Evolutionary conservation across 257 asterid genomes (phyloP), one percentile per base, ranked within the genome.

Genomic region (Solanum paucissectum): DNA sequence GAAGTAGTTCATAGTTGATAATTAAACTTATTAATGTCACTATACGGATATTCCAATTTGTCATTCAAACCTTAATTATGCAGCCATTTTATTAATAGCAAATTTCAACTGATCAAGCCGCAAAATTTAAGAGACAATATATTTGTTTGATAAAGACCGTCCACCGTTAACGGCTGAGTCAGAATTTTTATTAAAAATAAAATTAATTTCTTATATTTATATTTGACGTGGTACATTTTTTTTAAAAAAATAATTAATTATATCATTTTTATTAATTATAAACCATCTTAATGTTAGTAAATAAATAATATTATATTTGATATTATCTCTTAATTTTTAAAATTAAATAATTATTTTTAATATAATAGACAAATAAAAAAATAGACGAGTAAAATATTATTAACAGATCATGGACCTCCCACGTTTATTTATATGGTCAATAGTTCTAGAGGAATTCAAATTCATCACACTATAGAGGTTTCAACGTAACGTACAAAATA

Each of bases 101-200:
- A 20, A 27, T 74, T 37, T 27, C 29, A 21, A 11, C 32, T 29
- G 29, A 29, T 33, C 2, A 14, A 36, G 52, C 11, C 1, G 10
- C 10, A 12, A 36, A 33, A 2, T 36, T 10, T 18, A 72, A 6
- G 27, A n/a, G 14, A 7, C 0, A 1, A 71, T 14, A 32, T 16
- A 71, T 16, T 7, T 32, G 7, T 71, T 16, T 16, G 6, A 71
- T 71, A 16, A 14, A 32, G 7, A 14, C 1, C 0, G 3, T 6
- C 23, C 1, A 29, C 4, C 1, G 1, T 32, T 32, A 16, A 2
- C 1, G 0, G 6, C 6, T 3, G n/a, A 29, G 0, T 32, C 12
- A 1, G 4, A 71, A 7, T 7, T 16, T 66, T 32, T 71, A 71
- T 32, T 33, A 33, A 33, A 0, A 2, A 40, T 0, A 7, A 16